phyloP scores from a whole-genome alignment of 2,329 filamentous ascomycete species.

The Furcasterigmium furcatum region DNA sequence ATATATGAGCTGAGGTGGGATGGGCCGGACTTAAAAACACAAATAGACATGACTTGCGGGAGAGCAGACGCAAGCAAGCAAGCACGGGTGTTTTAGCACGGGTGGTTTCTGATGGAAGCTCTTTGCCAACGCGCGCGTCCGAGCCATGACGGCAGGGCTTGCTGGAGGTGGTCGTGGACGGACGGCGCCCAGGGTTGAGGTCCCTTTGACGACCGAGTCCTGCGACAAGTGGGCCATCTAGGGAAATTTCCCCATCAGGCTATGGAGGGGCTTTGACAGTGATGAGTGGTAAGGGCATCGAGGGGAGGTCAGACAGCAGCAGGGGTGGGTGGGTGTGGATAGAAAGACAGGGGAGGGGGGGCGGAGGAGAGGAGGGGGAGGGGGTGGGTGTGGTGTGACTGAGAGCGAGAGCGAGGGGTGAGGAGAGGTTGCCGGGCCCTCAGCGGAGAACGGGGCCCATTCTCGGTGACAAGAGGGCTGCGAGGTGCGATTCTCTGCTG shows the following conservation, averaged over 20 bases:
- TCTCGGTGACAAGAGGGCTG: not conserved
- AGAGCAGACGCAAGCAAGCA: not conserved
- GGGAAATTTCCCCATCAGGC: conserved; percentile 14
- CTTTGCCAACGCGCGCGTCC: conserved; percentile 11
- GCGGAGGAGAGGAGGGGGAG: not conserved
- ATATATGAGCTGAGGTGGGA: conserved; percentile 3
- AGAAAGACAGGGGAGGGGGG: not conserved
- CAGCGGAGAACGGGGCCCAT: too few relatives aligned
- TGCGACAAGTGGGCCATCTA: conserved; percentile 13
- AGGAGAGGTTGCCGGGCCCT: too few relatives aligned
- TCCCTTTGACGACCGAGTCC: conserved; percentile 13
- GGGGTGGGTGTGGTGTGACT: not conserved
- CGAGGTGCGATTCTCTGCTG: too few relatives aligned
- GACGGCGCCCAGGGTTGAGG: conserved; percentile 11
- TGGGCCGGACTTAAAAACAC: not conserved
- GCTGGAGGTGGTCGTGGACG: conserved; percentile 9
- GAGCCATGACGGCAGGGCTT: conserved; percentile 16
- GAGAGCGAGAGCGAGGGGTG: too few relatives aligned
- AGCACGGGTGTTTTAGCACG: conserved; percentile 4
- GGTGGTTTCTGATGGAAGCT: conserved; percentile 4
- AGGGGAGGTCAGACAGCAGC: not conserved
- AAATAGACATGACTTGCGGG: not conserved
- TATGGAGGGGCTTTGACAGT: conserved; percentile 16
- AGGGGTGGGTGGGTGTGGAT: not conserved
- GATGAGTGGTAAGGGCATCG: not conserved